phyloP scores from a whole-genome alignment of 1,284 basidiomycete species.

The Cryptococcus sp. region DNA sequence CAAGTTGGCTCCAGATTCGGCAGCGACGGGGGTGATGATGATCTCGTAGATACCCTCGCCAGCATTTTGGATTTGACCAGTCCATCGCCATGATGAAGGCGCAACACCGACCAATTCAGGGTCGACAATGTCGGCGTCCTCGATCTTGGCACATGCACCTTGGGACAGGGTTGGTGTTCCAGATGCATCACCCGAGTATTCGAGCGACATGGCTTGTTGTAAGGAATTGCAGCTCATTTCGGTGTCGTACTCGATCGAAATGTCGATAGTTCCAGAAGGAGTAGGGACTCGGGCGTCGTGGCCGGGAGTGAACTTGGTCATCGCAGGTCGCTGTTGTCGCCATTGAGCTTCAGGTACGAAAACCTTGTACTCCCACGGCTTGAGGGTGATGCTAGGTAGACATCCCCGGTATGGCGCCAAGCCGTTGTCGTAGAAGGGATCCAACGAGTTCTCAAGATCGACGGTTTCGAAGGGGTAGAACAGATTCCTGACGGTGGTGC shows the following conservation, averaged over 20 bases:
- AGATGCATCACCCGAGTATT: slow-evolving; percentile 64
- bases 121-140: slow-evolving; percentile 50
- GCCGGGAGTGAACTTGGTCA: slow-evolving; percentile 75
- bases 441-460: slow-evolving; percentile 59
- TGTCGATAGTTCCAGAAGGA: slow-evolving; percentile 55
- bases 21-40: slow-evolving; percentile 54
- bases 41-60: slow-evolving; percentile 76
- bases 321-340: slow-evolving; percentile 62
- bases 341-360: slow-evolving; percentile 66
- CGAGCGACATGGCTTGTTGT: slow-evolving; percentile 59
- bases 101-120: slow-evolving; percentile 56
- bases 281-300: slow-evolving; percentile 72
- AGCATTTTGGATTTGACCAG: slow-evolving; percentile 64
- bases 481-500: slow-evolving; percentile 64
- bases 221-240: slow-evolving; percentile 69
- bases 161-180: slow-evolving; percentile 53
- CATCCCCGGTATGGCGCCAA: slow-evolving; percentile 69
- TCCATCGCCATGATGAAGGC: slow-evolving; percentile 65
- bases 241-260: slow-evolving; percentile 71
- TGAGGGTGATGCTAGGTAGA: slow-evolving; percentile 60
- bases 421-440: slow-evolving; percentile 61
- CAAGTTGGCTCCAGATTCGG: slow-evolving; percentile 20
- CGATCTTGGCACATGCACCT: slow-evolving; percentile 20
- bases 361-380: slow-evolving; percentile 73
- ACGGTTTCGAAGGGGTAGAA: slow-evolving; percentile 78